Base-by-base conservation (phyloP, 768 basidiomycete species). In the Amanita subjunquillea region DNA sequence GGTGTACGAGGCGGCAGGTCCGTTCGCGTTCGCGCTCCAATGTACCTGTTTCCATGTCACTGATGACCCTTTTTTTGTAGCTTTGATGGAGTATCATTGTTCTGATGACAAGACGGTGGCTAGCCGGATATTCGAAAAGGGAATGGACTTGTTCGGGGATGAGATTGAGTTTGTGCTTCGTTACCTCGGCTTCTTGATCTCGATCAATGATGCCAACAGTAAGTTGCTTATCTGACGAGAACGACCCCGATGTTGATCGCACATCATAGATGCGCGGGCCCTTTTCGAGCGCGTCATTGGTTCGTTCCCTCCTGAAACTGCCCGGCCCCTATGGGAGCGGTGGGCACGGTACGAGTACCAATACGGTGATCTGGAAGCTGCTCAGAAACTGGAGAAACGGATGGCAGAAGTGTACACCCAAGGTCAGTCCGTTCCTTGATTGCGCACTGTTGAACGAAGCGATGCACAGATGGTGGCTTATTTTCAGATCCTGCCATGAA, bases 321-420 rank as follows among this genome's bases (percentile, higher is more conserved):
- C 91, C 13, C 75, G 88, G 34, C 84, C 87, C 0, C 75, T 98
- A 15, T 99, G 94, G 94, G 92, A 96, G 62, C 80, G 90, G 41
- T 98, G 94, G 96, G 85, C 92, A 3, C 77, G 86, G 51, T 95
- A 95, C 69, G 91, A 96, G 66, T 97, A 93, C 68, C 85, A 90
- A 60, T 97, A 88, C 61, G 91, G 91, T n/a, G 91, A 94, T 66
- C 72, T 94, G 34, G 83, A 88, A 40, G 86, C 89, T 1, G 80
- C 89, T 2, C 82, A 88, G 58, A 91, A 94, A 67, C 78, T 97
- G 44, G 93, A 96, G 66, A 83, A 83, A 55, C 80, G 96, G 6
- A 87, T 97, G 59, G 73, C 85, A 0, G 94, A 97, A 55, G 81
- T 83, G 0, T 97, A 91, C 67, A 84, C 92, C 0, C 80, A 80